These are phyloP conservation scores for Babesia divergens DNA, from an alignment of 169 alveolate genomes.

Conservation along the genomic window DNA sequence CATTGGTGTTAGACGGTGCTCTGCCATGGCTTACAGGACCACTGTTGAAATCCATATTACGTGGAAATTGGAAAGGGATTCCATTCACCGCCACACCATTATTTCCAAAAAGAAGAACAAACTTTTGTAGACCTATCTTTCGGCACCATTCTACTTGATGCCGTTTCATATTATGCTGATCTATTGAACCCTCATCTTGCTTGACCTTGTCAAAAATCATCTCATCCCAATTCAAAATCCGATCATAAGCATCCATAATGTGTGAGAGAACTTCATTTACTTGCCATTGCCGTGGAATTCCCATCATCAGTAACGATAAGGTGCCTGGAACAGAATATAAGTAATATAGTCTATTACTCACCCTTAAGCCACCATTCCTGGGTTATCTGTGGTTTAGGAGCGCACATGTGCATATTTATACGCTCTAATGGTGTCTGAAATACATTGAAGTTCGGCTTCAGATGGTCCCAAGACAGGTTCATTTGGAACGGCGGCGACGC, in stretches of 20 bases:
- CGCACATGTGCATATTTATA: constrained; percentile 22
- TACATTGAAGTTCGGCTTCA: not conserved
- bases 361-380: constrained; percentile 68
- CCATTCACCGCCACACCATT: constrained; percentile 39
- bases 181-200: not conserved
- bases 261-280: constrained; percentile 24
- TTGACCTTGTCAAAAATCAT: not conserved
- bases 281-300: constrained; percentile 60
- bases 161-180: not conserved
- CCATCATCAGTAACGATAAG: constrained; percentile 49
- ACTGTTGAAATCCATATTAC: not conserved
- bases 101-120: constrained; percentile 52
- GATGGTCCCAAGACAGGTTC: constrained; percentile 2
- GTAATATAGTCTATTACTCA: not conserved
- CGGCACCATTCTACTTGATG: constrained; percentile 25
- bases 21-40: too few species aligned
- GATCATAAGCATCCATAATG: constrained; percentile 36
- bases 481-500: constrained; percentile 54
- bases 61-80: constrained; percentile 35
- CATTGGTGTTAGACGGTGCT: not conserved
- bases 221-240: constrained; percentile 5
- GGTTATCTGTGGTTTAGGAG: constrained; percentile 12
- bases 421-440: constrained; percentile 51
- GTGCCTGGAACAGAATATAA: constrained; percentile 26
- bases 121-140: constrained; percentile 43